phyloP scores from a whole-genome alignment of 1,284 basidiomycete species.

The Ceratobasidium sp. region DNA sequence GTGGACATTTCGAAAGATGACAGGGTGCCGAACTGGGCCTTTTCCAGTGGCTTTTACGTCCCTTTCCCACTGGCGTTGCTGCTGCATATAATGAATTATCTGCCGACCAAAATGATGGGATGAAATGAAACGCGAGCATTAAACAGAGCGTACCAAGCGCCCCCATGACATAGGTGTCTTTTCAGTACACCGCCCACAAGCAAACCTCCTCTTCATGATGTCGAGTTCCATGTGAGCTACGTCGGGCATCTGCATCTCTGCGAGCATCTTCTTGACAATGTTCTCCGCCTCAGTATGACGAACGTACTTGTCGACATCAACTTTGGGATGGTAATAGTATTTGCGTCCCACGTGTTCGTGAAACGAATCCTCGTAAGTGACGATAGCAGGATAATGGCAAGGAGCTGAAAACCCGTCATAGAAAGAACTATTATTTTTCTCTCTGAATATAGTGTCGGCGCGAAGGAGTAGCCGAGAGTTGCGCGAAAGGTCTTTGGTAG shows the following conservation, averaged over 20 bases:
- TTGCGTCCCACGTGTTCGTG: background rate
- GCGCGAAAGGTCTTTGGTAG: background rate
- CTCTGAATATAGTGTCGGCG: slow-evolving; percentile 14
- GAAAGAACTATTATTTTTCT: background rate
- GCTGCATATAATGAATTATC: background rate
- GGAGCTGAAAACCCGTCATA: background rate
- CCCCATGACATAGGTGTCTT: background rate
- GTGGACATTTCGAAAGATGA: background rate
- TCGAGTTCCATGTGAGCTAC: background rate
- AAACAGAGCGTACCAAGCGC: background rate
- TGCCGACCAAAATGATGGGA: background rate
- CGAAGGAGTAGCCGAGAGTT: background rate
- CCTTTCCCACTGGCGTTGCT: background rate
- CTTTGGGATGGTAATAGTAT: background rate
- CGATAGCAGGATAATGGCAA: background rate
- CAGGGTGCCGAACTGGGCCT: background rate
- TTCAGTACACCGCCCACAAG: background rate
- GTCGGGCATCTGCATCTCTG: background rate
- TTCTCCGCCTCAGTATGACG: background rate
- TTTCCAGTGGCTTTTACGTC: too few species aligned
- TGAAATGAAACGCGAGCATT: too few species aligned
- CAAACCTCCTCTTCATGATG: background rate
- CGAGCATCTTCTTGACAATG: background rate
- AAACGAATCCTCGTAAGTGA: background rate
- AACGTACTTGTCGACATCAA: background rate